Evolutionary conservation across 176 grass and related monocot species (phyloP).

Genomic region (Phoenix dactylifera): DNA sequence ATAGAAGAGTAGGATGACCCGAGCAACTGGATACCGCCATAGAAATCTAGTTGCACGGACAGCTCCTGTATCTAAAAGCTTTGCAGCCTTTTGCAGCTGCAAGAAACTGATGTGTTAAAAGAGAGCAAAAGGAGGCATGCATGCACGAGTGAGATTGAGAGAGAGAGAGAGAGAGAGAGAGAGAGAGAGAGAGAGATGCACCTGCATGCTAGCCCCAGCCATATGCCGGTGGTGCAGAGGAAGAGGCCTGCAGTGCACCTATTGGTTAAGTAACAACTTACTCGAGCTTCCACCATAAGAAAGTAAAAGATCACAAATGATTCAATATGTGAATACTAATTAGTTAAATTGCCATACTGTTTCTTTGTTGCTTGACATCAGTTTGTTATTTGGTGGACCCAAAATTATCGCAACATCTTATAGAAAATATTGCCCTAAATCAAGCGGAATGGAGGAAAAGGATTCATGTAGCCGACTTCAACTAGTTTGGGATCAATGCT

Average conservation of each 20-base stretch:
- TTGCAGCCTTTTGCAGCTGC: slow-evolving; percentile 95
- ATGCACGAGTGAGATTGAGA: not conserved
- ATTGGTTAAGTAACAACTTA: slow-evolving; percentile 27
- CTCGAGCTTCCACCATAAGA: slow-evolving; percentile 5
- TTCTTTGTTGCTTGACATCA: no score
- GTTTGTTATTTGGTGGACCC: no score
- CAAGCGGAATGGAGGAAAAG: no score
- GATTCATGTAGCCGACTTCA: no score
- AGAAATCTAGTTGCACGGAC: slow-evolving; percentile 95
- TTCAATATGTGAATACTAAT: no score
- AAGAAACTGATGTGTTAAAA: slow-evolving; percentile 24
- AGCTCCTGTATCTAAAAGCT: slow-evolving; percentile 88
- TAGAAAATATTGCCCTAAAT: no score
- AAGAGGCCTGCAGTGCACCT: slow-evolving; percentile 62
- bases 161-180: not conserved
- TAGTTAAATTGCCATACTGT: no score
- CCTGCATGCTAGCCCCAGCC: slow-evolving; percentile 71
- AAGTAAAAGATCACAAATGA: not conserved
- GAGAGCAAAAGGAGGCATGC: not conserved
- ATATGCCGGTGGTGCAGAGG: slow-evolving; percentile 96
- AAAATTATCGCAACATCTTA: no score
- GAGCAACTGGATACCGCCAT: slow-evolving; percentile 88
- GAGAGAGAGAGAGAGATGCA: slow-evolving; percentile 13
- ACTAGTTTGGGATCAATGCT: no score
- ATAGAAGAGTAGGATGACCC: slow-evolving; percentile 88